Percentiles rank a stretch among this genome's conserved stretches.
phyloP scores from a whole-genome alignment of 148 eudicot genomes.

The Mesembryanthemum crystallinum region DNA sequence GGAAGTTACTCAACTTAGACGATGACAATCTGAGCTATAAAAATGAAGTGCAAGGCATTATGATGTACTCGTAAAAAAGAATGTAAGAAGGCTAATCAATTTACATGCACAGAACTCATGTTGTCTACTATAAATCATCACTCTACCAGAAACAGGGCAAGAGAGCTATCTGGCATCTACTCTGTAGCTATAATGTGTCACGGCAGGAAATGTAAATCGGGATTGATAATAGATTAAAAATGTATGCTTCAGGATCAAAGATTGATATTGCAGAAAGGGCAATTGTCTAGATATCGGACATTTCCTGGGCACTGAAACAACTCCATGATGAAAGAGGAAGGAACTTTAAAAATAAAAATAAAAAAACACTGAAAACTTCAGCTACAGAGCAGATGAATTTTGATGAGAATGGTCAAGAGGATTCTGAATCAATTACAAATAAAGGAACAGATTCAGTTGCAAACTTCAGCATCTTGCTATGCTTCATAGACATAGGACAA shows the following conservation, averaged over 20 bases:
- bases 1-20: neutral
- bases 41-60: neutral
- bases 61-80: neutral
- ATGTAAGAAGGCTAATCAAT: neutral
- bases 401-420: neutral
- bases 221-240: neutral
- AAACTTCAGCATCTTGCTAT: constrained; percentile 1
- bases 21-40: neutral
- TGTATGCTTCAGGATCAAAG: neutral
- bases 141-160: neutral
- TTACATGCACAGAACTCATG: neutral
- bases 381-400: neutral
- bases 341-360: neutral
- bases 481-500: constrained; percentile 3
- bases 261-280: neutral
- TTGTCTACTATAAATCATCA: neutral
- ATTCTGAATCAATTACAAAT: neutral
- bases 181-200: neutral
- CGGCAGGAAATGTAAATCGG: neutral
- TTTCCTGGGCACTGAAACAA: neutral
- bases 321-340: neutral
- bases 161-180: neutral
- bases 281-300: neutral
- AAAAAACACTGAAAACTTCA: neutral
- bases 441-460: neutral